Percentiles rank a stretch among this genome's conserved stretches.
Evolutionary conservation across 225 moss, liverwort and hornwort species (phyloP).

Genomic region (Rhytidiadelphus loreus): DNA sequence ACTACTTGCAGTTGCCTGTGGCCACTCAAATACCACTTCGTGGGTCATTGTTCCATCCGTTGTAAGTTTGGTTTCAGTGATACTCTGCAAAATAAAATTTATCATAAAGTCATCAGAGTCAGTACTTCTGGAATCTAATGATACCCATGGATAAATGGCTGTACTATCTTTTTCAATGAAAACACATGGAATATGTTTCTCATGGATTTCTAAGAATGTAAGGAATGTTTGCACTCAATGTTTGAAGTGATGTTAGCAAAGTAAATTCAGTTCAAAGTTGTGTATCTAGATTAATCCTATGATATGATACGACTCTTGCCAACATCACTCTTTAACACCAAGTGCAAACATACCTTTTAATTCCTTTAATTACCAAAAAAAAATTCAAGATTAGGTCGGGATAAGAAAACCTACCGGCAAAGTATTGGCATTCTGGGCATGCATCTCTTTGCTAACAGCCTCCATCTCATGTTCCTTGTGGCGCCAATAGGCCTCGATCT

Average conservation of each 20-base stretch:
- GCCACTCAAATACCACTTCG: slow-evolving; percentile 9
- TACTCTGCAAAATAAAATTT: neutral
- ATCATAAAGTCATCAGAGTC: neutral
- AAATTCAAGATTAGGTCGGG: neutral
- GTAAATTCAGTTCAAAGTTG: neutral
- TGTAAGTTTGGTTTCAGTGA: neutral
- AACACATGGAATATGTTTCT: neutral
- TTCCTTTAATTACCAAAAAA: too few species aligned
- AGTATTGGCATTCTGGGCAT: neutral
- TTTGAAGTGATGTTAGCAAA: neutral
- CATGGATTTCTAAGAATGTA: neutral
- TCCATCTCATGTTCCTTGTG: slow-evolving; percentile 15
- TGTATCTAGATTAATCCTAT: neutral
- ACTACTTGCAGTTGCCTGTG: slow-evolving; percentile 18
- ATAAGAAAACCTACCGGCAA: neutral
- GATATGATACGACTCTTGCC: neutral
- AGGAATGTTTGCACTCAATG: neutral
- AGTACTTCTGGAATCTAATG: neutral
- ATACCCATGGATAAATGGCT: neutral
- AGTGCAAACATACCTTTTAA: neutral
- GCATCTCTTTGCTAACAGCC: neutral
- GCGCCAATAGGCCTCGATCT: slow-evolving; percentile 28
- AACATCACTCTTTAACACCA: neutral
- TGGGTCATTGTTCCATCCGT: neutral
- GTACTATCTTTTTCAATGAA: neutral